These are phyloP conservation scores for Cylindrodendrum hubeiense DNA, from an alignment of 2,329 filamentous ascomycete genomes.

Conservation along the genomic window DNA sequence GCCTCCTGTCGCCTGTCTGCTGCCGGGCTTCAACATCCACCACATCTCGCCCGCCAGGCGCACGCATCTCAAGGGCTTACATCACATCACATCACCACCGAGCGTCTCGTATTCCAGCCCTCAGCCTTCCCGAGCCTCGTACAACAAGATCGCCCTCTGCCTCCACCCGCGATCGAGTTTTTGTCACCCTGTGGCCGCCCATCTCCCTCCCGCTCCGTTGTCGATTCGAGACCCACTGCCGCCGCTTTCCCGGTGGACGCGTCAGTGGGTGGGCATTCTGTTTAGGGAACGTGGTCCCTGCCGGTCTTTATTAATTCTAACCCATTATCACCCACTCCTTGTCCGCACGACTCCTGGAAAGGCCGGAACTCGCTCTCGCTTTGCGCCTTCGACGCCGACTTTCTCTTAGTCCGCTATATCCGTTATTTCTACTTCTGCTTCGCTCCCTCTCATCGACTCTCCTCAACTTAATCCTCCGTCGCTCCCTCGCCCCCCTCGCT, in stretches of 20 bases:
- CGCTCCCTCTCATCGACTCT: neutral
- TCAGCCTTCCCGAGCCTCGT: neutral
- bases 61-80: neutral
- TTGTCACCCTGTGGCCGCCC: neutral
- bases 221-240: conserved; percentile 34
- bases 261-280: conserved; percentile 40
- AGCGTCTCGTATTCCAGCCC: neutral
- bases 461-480: neutral
- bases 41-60: neutral
- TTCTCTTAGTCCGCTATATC: conserved; percentile 4
- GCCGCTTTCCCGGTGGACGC: conserved; percentile 36
- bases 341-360: conserved; percentile 3
- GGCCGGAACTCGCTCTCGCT: neutral
- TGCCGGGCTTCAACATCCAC: neutral
- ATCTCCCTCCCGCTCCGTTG: conserved; percentile 9
- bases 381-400: conserved; percentile 1
- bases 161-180: neutral
- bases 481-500: neutral
- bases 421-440: neutral
- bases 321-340: conserved; percentile 19
- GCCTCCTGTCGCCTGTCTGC: conserved; percentile 5
- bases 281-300: conserved; percentile 46
- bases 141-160: neutral
- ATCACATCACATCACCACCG: conserved; percentile 1
- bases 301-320: conserved; percentile 44